These are phyloP conservation scores for Chenopodium berlandieri DNA, from an alignment of 148 eudicot genomes.

Conservation along the genomic window DNA sequence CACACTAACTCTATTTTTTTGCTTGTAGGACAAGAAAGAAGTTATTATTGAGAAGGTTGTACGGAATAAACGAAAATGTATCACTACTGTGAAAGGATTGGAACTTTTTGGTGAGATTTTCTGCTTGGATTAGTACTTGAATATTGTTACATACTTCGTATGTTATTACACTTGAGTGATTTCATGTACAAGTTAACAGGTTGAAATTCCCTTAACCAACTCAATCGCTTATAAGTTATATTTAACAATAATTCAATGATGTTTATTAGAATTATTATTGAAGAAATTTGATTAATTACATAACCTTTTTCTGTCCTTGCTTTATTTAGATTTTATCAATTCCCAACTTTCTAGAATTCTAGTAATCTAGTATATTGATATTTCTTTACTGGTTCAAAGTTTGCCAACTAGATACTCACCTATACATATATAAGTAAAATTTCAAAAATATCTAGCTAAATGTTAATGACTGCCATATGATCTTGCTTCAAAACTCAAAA, in stretches of 20 bases:
- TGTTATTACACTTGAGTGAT: not conserved
- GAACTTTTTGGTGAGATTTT: conserved; percentile 70
- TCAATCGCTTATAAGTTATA: not conserved
- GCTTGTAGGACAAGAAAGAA: conserved; percentile 74
- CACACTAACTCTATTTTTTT: not conserved
- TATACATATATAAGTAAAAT: not conserved
- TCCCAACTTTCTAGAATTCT: not conserved
- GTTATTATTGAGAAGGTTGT: conserved; percentile 88
- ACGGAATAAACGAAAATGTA: conserved; percentile 87
- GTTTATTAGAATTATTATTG: not conserved
- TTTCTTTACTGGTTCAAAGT: not conserved
- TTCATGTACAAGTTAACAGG: not conserved
- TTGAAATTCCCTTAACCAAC: not conserved
- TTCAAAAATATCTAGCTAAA: not conserved
- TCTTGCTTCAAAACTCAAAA: not conserved
- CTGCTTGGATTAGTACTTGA: not conserved
- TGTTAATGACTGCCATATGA: not conserved
- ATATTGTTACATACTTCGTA: not conserved
- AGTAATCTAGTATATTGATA: not conserved
- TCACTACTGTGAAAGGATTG: conserved; percentile 91
- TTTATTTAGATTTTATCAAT: not conserved
- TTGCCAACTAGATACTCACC: not conserved
- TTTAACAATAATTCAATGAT: not conserved
- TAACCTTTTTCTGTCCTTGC: not conserved
- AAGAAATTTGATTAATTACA: not conserved